Percentiles rank a stretch among this genome's conserved stretches.
phyloP scores from a whole-genome alignment of 2,329 filamentous ascomycete genomes.

The Cladosporium sp. region DNA sequence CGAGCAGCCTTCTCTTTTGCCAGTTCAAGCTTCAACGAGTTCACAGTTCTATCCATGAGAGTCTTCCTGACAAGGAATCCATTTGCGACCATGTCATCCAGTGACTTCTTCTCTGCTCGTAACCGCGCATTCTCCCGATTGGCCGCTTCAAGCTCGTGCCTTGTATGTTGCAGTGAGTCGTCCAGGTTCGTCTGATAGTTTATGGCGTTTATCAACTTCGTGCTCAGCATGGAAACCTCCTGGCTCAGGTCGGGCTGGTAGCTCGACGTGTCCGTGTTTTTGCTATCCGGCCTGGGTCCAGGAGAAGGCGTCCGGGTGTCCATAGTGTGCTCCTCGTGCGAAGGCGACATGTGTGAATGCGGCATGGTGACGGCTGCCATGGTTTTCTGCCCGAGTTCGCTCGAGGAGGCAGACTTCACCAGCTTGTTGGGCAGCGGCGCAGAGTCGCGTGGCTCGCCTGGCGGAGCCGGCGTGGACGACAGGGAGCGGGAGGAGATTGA shows the following conservation, averaged over 20 bases:
- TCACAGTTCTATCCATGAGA: constrained; percentile 56
- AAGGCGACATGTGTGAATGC: constrained; percentile 10
- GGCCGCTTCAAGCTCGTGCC: constrained; percentile 74
- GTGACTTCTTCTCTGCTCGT: constrained; percentile 62
- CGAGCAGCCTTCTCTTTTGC: constrained; percentile 36
- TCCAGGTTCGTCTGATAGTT: constrained; percentile 92
- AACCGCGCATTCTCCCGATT: constrained; percentile 61
- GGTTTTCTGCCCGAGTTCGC: not conserved
- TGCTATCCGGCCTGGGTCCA: constrained; percentile 16
- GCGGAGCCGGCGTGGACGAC: not conserved
- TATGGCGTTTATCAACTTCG: constrained; percentile 94
- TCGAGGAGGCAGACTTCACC: not conserved
- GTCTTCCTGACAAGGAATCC: constrained; percentile 71
- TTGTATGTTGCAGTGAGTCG: constrained; percentile 74
- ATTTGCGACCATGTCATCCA: constrained; percentile 62
- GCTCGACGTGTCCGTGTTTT: constrained; percentile 34
- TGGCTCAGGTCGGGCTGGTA: constrained; percentile 55
- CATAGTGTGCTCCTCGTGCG: constrained; percentile 24
- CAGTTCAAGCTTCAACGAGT: constrained; percentile 36
- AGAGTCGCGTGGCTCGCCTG: not conserved
- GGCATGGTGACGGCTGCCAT: constrained; percentile 11
- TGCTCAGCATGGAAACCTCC: constrained; percentile 85
- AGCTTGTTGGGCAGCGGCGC: constrained; percentile 4
- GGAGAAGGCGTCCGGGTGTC: constrained; percentile 42
- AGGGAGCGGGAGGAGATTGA: not conserved